Percentiles rank a stretch among this genome's conserved stretches.
These are phyloP conservation scores for Amauroascus niger DNA, from an alignment of 2,329 filamentous ascomycete species.

Conservation along the genomic window DNA sequence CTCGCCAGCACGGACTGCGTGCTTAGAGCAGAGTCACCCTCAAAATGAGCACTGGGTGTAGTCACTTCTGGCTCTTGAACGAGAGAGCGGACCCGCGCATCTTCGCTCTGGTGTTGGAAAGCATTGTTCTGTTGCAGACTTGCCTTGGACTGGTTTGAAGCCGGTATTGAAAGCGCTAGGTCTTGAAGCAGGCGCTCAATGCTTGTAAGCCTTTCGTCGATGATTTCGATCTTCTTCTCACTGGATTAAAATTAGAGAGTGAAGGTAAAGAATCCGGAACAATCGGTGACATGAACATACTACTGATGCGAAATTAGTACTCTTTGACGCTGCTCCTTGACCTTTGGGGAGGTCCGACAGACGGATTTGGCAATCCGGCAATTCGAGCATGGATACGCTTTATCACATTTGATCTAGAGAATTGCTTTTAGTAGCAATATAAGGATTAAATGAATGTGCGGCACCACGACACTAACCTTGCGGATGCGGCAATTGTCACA, in stretches of 20 bases:
- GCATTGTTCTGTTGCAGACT: constrained; percentile 22
- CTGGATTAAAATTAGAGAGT: constrained; percentile 23
- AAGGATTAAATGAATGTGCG: neutral
- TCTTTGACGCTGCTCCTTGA: constrained; percentile 18
- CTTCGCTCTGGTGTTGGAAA: constrained; percentile 20
- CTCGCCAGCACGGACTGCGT: constrained; percentile 42
- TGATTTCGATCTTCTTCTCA: constrained; percentile 46
- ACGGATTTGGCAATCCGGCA: constrained; percentile 13
- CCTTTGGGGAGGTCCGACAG: constrained; percentile 17
- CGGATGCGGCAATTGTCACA: constrained; percentile 18
- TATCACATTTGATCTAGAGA: constrained; percentile 19
- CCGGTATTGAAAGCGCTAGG: constrained; percentile 20
- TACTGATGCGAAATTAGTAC: constrained; percentile 19
- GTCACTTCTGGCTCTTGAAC: constrained; percentile 15
- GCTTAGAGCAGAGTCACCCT: constrained; percentile 42
- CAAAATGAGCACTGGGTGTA: constrained; percentile 30
- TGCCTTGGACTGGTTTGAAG: constrained; percentile 17
- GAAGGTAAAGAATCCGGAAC: neutral
- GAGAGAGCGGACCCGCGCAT: constrained; percentile 15
- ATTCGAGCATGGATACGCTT: constrained; percentile 17
- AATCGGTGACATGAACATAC: constrained; percentile 9
- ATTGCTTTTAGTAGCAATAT: neutral
- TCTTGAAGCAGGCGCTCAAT: constrained; percentile 39
- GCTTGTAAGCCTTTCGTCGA: constrained; percentile 42
- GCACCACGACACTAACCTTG: constrained; percentile 12